Base-by-base conservation (phyloP, 768 basidiomycete species). In the Psilocybe azurescens region DNA sequence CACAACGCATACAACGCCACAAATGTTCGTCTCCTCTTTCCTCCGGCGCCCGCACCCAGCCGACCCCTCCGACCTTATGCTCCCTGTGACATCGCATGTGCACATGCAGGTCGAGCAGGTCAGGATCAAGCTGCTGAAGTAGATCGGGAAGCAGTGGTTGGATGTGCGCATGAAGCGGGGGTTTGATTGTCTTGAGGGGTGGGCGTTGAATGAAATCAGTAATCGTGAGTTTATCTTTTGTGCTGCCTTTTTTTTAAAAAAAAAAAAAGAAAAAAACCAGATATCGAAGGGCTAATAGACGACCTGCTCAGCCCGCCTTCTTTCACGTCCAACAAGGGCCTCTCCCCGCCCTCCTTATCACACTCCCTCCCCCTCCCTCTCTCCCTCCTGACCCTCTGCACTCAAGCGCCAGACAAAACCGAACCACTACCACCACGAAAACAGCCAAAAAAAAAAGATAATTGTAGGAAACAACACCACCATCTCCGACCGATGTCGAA, bases 161-260 rank as follows among this genome's bases (percentile, higher is more conserved):
- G 82, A 79, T 11, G 84, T 95, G 30, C 82, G 89, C 11, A 86
- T 89, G 53, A 87, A 88, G 54, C 85, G 86, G 16, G 93, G 92
- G 0, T 97, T 98, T 67, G 89, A 90, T 54, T 71, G 76, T 3
- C 80, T 99, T n/a, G 94, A 97, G 53, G 83, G 82, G 3, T 97
- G 94, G 94, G 88, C 91, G 0, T 72, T 96, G 57, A 90, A 94
- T 71, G 97, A 98, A 70, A 94, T 99, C 44, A 84, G 87, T 46
- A 86, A 91, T 69, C 84, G 94, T 93, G 64, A 67, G 90, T 80
- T 20, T 20, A 20, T 44, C 24, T 50, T 39, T 32, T 20, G 36
- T 18, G 16, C 20, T 50, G 9, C 36, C 38, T 38, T 36, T 53
- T 36, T 53, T 18, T 20, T 32, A 24, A 2, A n/a, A 5, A 3